Conservation (phyloP, 306 rosid species). For the Trifolium dubium region DNA sequence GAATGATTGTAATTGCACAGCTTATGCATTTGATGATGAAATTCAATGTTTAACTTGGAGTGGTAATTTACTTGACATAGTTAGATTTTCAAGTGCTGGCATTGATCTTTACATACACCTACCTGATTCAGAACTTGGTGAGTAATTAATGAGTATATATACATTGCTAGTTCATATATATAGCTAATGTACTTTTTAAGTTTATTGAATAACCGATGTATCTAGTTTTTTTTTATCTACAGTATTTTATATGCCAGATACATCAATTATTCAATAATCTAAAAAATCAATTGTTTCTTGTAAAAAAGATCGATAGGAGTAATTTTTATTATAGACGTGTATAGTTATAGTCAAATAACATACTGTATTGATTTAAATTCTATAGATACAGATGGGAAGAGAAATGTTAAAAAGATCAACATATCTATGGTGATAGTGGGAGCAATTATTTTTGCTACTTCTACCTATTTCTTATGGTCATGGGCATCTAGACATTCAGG, state of each 20-base stretch:
- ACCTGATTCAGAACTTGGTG: background rate
- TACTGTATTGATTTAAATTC: too few species aligned
- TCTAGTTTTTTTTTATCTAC: too few species aligned
- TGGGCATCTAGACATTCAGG: slow-evolving; percentile 14
- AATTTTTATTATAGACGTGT: slow-evolving; percentile 17
- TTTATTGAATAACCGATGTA: too few species aligned
- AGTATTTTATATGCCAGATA: too few species aligned
- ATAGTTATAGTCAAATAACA: background rate
- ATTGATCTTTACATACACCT: slow-evolving; percentile 36
- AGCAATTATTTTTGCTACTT: background rate
- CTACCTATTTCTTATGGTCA: slow-evolving; percentile 31
- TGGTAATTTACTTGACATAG: slow-evolving; percentile 30
- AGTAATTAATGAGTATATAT: too few species aligned
- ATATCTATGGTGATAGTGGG: slow-evolving; percentile 19
- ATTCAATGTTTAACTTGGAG: slow-evolving; percentile 42
- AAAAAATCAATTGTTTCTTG: too few species aligned
- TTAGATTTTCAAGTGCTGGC: slow-evolving; percentile 8
- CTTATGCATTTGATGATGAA: slow-evolving; percentile 34
- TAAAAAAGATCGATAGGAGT: too few species aligned
- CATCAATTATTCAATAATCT: too few species aligned
- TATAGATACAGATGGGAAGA: background rate
- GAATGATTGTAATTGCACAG: slow-evolving; percentile 39
- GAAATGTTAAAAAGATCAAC: background rate
- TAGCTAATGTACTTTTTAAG: too few species aligned
- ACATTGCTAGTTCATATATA: too few species aligned